Evolutionary conservation across 2,329 filamentous ascomycete genomes (phyloP).

Genomic region (Tolypocladium album): DNA sequence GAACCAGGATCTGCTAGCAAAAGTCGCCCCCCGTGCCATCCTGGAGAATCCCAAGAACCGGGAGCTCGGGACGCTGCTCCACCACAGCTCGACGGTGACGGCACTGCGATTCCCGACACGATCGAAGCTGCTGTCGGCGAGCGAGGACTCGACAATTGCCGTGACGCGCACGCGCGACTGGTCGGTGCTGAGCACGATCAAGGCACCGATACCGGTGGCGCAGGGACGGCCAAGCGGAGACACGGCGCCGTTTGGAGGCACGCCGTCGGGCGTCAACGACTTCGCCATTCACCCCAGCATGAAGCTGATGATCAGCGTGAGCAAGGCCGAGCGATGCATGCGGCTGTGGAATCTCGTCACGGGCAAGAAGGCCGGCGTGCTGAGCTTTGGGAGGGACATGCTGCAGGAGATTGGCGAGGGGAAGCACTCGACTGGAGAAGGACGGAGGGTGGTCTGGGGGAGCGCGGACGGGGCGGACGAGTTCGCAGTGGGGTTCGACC

Average conservation of each 20-base stretch:
- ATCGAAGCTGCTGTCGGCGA: slow-evolving; percentile 76
- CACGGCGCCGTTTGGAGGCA: slow-evolving; percentile 70
- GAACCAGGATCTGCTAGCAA: slow-evolving; percentile 50
- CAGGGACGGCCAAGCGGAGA: slow-evolving; percentile 78
- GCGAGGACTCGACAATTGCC: slow-evolving; percentile 85
- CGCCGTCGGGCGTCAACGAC: slow-evolving; percentile 83
- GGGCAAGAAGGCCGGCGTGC: slow-evolving; percentile 85
- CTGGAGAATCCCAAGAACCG: slow-evolving; percentile 79
- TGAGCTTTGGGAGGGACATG: slow-evolving; percentile 70
- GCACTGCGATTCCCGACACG: slow-evolving; percentile 72
- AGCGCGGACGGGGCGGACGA: slow-evolving; percentile 60
- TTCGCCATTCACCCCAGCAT: slow-evolving; percentile 94
- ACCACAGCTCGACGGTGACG: slow-evolving; percentile 78
- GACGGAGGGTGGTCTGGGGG: slow-evolving; percentile 73
- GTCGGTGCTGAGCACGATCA: slow-evolving; percentile 78
- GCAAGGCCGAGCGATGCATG: slow-evolving; percentile 84
- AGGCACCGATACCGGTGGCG: slow-evolving; percentile 74
- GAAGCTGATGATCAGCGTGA: slow-evolving; percentile 92
- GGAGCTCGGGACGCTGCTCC: slow-evolving; percentile 75
- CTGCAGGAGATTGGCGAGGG: slow-evolving; percentile 68
- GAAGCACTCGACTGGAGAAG: slow-evolving; percentile 70
- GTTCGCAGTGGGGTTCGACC: slow-evolving; percentile 82
- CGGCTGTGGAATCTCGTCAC: slow-evolving; percentile 94
- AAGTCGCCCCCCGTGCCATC: slow-evolving; percentile 61
- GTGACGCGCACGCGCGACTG: slow-evolving; percentile 84